A percentile compares a stretch with the other conserved stretches of the same genome.
phyloP scores from a whole-genome alignment of 768 basidiomycete genomes.

The Phlebiopsis gigantea region DNA sequence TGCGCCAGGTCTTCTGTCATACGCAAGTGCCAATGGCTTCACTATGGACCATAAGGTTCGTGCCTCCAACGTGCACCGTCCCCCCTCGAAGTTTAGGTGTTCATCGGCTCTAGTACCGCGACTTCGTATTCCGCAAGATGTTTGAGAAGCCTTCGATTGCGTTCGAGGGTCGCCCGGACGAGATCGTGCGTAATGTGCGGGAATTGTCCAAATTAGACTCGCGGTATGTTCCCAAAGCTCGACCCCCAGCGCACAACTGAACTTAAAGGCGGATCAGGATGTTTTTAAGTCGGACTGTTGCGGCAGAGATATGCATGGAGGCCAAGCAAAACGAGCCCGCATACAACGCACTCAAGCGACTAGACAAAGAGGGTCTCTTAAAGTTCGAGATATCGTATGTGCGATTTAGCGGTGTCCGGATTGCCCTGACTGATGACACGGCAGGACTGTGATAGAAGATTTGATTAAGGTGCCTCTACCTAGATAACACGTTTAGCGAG shows the following conservation, averaged over 20 bases:
- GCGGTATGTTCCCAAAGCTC: slow-evolving; percentile 38
- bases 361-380: slow-evolving; percentile 60
- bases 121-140: slow-evolving; percentile 86
- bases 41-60: slow-evolving; percentile 70
- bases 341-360: slow-evolving; percentile 60
- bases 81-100: slow-evolving; percentile 5
- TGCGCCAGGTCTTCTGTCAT: slow-evolving; percentile 69
- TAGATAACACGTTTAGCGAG: neutral
- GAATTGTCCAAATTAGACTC: slow-evolving; percentile 67
- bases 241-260: neutral
- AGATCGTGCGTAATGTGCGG: slow-evolving; percentile 65
- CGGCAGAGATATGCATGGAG: slow-evolving; percentile 80
- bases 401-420: neutral
- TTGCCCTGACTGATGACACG: neutral
- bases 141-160: slow-evolving; percentile 55
- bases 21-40: slow-evolving; percentile 70
- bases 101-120: slow-evolving; percentile 51
- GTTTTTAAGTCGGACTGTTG: slow-evolving; percentile 81
- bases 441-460: slow-evolving; percentile 52
- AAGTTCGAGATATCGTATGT: slow-evolving; percentile 65
- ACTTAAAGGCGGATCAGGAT: slow-evolving; percentile 41
- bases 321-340: slow-evolving; percentile 64
- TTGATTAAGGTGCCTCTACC: slow-evolving; percentile 51
- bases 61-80: neutral
- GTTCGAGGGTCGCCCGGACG: slow-evolving; percentile 49